Percentiles rank a stretch among this genome's conserved stretches.
Conservation (phyloP, 2,329 filamentous ascomycete genomes). For the Pestalotiopsis fici region DNA sequence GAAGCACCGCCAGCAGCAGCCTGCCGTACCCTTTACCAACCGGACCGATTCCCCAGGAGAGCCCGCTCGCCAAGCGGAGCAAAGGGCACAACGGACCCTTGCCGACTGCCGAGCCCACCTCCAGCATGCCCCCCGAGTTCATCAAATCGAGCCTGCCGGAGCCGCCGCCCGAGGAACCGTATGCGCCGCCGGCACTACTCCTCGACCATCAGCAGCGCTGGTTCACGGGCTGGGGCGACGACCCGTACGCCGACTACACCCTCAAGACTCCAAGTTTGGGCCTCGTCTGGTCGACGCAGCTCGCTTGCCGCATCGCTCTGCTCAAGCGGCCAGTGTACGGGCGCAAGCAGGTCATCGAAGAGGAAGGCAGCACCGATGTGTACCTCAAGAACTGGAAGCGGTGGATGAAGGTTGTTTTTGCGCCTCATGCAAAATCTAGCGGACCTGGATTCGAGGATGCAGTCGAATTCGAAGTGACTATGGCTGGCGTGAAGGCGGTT, state of each 20-base stretch:
- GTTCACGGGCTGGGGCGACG: slow-evolving; percentile 94
- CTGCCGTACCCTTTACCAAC: slow-evolving; percentile 9
- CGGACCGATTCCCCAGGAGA: slow-evolving; percentile 38
- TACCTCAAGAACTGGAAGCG: slow-evolving; percentile 65
- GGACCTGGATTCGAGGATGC: slow-evolving; percentile 50
- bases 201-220: slow-evolving; percentile 91
- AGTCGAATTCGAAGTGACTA: slow-evolving; percentile 75
- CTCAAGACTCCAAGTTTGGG: slow-evolving; percentile 87
- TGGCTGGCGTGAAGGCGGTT: slow-evolving; percentile 57
- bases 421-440: slow-evolving; percentile 67
- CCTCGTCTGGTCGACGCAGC: slow-evolving; percentile 88
- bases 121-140: slow-evolving; percentile 33
- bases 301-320: slow-evolving; percentile 79
- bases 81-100: slow-evolving; percentile 30
- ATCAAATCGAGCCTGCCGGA: slow-evolving; percentile 36
- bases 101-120: slow-evolving; percentile 35
- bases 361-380: slow-evolving; percentile 26
- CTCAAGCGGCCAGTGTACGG: slow-evolving; percentile 67
- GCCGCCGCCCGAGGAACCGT: slow-evolving; percentile 29
- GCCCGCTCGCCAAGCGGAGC: slow-evolving; percentile 50
- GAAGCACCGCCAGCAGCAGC: slow-evolving; percentile 1
- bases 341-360: slow-evolving; percentile 30
- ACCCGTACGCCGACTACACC: slow-evolving; percentile 44
- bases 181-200: slow-evolving; percentile 57
- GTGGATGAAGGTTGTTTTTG: slow-evolving; percentile 89